Percentiles rank a stretch among this genome's conserved stretches.
Evolutionary conservation across 1,284 basidiomycete genomes (phyloP).

Genomic region (Irpex sp.): DNA sequence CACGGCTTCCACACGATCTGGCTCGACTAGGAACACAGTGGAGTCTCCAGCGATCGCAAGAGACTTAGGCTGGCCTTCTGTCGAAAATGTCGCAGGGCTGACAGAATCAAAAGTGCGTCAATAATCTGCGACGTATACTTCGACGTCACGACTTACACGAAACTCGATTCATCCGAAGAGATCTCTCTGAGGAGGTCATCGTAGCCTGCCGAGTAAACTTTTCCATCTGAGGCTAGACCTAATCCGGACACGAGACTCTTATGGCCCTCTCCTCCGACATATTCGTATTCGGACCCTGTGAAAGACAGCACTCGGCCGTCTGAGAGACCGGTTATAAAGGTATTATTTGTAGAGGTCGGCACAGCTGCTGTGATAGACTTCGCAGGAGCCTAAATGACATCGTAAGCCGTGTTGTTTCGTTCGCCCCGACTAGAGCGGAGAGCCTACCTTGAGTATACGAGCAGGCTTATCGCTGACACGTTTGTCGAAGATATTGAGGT

Average conservation of each 20-base stretch:
- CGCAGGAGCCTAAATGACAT: constrained; percentile 61
- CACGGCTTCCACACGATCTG: constrained; percentile 64
- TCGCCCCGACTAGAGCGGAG: not conserved
- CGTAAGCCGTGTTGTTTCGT: too few relatives aligned
- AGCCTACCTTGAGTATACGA: constrained; percentile 57
- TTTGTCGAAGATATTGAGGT: constrained; percentile 83
- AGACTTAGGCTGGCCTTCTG: constrained; percentile 71
- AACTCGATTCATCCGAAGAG: constrained; percentile 37
- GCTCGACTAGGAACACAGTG: constrained; percentile 73
- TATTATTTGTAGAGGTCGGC: constrained; percentile 40
- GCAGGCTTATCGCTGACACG: constrained; percentile 58
- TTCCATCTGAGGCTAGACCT: constrained; percentile 45
- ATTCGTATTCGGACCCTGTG: constrained; percentile 42
- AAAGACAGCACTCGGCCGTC: constrained; percentile 80
- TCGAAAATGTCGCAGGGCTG: constrained; percentile 46
- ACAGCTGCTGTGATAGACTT: constrained; percentile 73
- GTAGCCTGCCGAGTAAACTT: constrained; percentile 69
- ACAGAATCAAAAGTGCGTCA: not conserved
- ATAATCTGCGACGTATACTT: not conserved
- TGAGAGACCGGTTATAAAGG: constrained; percentile 81
- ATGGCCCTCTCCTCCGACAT: constrained; percentile 67
- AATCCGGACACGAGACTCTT: constrained; percentile 71
- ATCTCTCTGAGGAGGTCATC: constrained; percentile 80
- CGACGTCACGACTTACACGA: constrained; percentile 47
- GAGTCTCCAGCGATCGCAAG: constrained; percentile 60